Base-by-base conservation (phyloP, 352 stramenopile species). In the Stephanocyclus meneghinianus region DNA sequence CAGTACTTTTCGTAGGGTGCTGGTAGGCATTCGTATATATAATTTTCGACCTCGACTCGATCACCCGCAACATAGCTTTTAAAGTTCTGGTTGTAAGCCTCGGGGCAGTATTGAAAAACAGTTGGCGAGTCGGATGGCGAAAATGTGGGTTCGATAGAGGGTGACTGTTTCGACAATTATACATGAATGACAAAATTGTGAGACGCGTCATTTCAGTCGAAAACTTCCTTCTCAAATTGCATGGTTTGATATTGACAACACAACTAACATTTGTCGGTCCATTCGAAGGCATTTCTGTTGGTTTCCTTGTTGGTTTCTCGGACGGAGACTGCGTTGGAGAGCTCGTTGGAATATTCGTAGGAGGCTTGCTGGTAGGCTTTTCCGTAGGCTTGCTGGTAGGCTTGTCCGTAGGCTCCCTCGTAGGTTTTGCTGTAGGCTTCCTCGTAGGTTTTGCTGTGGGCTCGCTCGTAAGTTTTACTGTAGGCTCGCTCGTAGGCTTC, bases 21-120 rank as follows among this genome's bases (percentile, higher is more conserved):
- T 61, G 63, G 63, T 15, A 60, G 42, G 26, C 63, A 71, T 42
- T 59, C 42, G 37, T 61, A 71, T 21, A 71, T 71, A 2, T 45
- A 13, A 47, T 53, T 51, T 15, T 71, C 51, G 6, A 30, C 29
- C 45, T 71, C 63, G 6, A 71, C 40, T 53, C 44, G 21, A 42
- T 71, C 63, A 60, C 63, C 63, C 10, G 47, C 63, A 32, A 47
- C 13, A 15, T 71, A 71, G 11, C 30, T 26, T 32, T 42, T 45
- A 45, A 63, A 63, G 6, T 13, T 21, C n/a, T 26, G 55, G n/a
- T 63, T 30, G 21, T 63, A 63, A 15, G 26, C 11, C 13, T 47
- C 26, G n/a, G 55, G 55, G n/a, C 55, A 63, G 29, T 63, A 63
- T 45, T 63, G 55, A 9, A 63, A 13, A 4, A 30, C 5, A n/a